phyloP scores from a whole-genome alignment of 2,329 filamentous ascomycete species.

The Daldinia sp. region DNA sequence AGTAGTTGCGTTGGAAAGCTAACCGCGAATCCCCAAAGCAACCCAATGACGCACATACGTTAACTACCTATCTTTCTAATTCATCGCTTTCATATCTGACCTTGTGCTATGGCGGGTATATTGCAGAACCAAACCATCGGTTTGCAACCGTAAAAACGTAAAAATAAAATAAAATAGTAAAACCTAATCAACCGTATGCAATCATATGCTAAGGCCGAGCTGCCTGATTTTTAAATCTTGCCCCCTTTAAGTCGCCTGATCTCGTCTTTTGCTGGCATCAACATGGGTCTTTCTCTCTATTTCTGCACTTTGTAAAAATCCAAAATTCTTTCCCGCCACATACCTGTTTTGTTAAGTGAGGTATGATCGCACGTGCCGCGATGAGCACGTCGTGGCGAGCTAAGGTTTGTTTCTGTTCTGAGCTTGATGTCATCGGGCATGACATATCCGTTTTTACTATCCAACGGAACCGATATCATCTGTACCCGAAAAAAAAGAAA shows the following conservation, averaged over 20 bases:
- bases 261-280: constrained; percentile 23
- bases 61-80: constrained; percentile 27
- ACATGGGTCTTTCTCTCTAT: constrained; percentile 10
- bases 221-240: constrained; percentile 13
- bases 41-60: constrained; percentile 28
- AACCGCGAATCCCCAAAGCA: constrained; percentile 4
- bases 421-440: constrained; percentile 10
- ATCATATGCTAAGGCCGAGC: constrained; percentile 13
- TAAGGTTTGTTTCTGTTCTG: constrained; percentile 4
- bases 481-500: not conserved
- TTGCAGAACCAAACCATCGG: constrained; percentile 35
- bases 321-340: constrained; percentile 2
- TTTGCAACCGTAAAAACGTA: constrained; percentile 26
- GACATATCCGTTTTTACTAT: constrained; percentile 10
- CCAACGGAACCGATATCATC: constrained; percentile 14
- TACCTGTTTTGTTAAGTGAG: constrained; percentile 9
- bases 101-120: constrained; percentile 34
- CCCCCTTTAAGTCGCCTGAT: constrained; percentile 17
- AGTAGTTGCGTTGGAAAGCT: constrained; percentile 7
- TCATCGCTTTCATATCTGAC: constrained; percentile 31
- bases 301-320: constrained; percentile 5
- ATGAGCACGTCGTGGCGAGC: constrained; percentile 10
- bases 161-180: constrained; percentile 4
- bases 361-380: constrained; percentile 15
- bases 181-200: constrained; percentile 22